Percentiles rank a stretch among this genome's conserved stretches.
phyloP scores from a whole-genome alignment of 2,329 filamentous ascomycete species.

The Colletotrichum salicis region DNA sequence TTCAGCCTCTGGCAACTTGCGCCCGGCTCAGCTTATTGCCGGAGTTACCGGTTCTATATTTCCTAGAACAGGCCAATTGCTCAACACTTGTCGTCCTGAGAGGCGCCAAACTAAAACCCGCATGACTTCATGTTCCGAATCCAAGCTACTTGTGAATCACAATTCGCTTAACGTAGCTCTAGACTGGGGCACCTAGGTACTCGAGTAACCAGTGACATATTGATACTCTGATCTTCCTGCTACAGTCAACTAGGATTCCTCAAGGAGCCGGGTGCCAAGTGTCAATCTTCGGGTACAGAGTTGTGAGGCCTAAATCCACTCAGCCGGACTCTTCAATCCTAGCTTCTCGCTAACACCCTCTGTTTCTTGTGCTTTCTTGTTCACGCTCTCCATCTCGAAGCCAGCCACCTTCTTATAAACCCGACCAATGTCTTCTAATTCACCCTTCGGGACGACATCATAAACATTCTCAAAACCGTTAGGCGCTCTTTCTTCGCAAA shows the following conservation, averaged over 20 bases:
- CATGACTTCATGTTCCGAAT: too few relatives aligned
- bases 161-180: too few relatives aligned
- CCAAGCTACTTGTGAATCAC: too few relatives aligned
- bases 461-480: constrained; percentile 15
- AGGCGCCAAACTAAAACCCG: too few relatives aligned
- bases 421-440: constrained; percentile 12
- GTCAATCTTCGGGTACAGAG: not conserved
- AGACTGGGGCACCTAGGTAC: too few relatives aligned
- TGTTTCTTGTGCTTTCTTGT: constrained; percentile 12
- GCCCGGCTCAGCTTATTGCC: too few relatives aligned
- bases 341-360: constrained; percentile 1
- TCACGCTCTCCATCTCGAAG: constrained; percentile 26
- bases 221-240: not conserved
- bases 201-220: too few relatives aligned
- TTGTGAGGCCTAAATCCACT: not conserved
- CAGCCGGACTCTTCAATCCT: not conserved
- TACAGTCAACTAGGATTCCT: not conserved
- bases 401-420: constrained; percentile 24
- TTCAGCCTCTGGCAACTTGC: not conserved
- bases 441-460: constrained; percentile 18
- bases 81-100: too few relatives aligned
- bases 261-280: not conserved
- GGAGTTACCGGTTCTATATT: too few relatives aligned
- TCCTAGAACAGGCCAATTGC: too few relatives aligned
- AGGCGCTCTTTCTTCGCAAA: constrained; percentile 21